Evolutionary conservation across 73 alveolate genomes (phyloP), one percentile per base, ranked within the genome.

Genomic region (Paramecium primaurelia): DNA sequence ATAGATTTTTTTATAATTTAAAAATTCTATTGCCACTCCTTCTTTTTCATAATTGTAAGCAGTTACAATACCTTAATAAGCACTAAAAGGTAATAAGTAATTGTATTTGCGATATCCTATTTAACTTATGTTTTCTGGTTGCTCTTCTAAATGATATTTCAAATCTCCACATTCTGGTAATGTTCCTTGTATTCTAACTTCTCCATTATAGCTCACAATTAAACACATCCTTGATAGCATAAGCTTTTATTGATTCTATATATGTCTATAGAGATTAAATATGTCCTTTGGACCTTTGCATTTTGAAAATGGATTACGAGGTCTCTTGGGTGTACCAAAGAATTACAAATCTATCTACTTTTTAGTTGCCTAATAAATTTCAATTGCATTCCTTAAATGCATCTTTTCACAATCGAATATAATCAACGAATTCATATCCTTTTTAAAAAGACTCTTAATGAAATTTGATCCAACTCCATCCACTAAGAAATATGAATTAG

Each of bases 1-100:
- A 86, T 87, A 86, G 12, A 93, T 90, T n/a, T 89, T 89, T 89
- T 89, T 89, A 30, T 83, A 51, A 34, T 89, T 71, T 30, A 89
- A 71, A 32, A 58, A 83, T 71, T 77, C 92, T 42, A 89, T 89
- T 45, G 77, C 71, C 32, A 89, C 58, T 28, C 94, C 94, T 47
- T 89, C 88, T 71, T 49, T 37, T 44, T 89, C 94, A 73, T 89
- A 89, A 71, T 71, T 20, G 7, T 89, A 77, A 47, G 94, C 94
- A 18, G 86, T 64, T 20, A 34, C 92, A 0, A 89, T 71, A 9
- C 94, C 94, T 58, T 45, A 30, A 77, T 45, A 71, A 44, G 54
- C 85, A 47, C 58, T 59, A 51, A 69, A 89, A n/a, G 94, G 94
- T 14, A 89, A 40, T 34, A 89, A 20, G 38, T 71, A 89, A 22